A percentile compares a stretch with the other conserved stretches of the same genome.
These are phyloP conservation scores for Clavulina sp. DNA, from an alignment of 768 basidiomycete species.

Conservation along the genomic window DNA sequence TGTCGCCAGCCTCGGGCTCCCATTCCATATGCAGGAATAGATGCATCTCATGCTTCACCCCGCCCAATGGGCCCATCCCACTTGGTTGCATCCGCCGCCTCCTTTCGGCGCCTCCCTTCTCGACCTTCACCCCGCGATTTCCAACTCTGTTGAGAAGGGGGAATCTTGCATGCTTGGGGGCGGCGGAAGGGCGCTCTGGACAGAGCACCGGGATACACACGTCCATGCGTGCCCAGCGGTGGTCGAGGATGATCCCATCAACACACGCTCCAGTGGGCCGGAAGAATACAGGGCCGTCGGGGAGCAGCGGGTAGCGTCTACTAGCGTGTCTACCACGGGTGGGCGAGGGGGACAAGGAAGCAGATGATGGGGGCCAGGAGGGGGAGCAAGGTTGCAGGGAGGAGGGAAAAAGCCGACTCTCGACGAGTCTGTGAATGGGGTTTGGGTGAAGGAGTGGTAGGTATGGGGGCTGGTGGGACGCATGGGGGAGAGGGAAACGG, in stretches of 20 bases:
- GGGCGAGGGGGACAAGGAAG: conserved; percentile 11
- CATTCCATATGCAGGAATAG: conserved; percentile 1
- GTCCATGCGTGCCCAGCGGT: conserved; percentile 45
- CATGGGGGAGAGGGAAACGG: conserved; percentile 39
- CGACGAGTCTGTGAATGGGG: conserved; percentile 29
- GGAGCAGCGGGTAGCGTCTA: conserved; percentile 21
- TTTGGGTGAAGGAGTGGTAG: conserved; percentile 39
- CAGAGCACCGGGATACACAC: conserved; percentile 32
- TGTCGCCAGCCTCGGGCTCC: background rate
- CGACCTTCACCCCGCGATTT: background rate
- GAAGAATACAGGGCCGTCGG: conserved; percentile 9
- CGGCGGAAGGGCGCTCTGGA: no score
- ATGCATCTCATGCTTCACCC: conserved; percentile 29
- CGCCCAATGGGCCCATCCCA: conserved; percentile 3
- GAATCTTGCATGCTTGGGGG: no score
- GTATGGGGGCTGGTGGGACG: conserved; percentile 43
- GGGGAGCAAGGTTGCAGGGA: conserved; percentile 10
- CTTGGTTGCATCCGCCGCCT: conserved; percentile 2
- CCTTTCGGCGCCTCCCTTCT: background rate
- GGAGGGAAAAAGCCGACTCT: conserved; percentile 33
- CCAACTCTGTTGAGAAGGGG: no score
- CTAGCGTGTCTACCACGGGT: conserved; percentile 25
- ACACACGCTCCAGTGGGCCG: conserved; percentile 17
- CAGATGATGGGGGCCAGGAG: conserved; percentile 8
- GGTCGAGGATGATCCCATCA: conserved; percentile 34